These are phyloP conservation scores for Amauroascus verrucosus DNA, from an alignment of 2,329 filamentous ascomycete genomes.

Conservation along the genomic window DNA sequence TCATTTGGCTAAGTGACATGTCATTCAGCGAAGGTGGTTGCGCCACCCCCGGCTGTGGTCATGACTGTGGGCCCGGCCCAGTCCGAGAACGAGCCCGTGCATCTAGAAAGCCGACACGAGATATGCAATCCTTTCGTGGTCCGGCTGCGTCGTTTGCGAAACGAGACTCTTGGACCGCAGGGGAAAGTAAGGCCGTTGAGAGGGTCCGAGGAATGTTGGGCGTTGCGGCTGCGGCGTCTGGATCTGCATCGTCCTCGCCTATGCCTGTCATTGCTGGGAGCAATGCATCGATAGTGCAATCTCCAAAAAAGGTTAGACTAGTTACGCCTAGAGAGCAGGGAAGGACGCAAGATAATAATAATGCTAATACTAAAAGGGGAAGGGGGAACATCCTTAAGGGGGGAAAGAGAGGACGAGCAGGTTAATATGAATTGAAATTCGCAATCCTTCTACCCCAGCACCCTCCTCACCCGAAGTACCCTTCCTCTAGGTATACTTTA, in stretches of 20 bases:
- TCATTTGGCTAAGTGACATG: slow-evolving; percentile 44
- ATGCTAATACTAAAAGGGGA: neutral
- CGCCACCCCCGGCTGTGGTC: slow-evolving; percentile 49
- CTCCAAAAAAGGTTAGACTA: slow-evolving; percentile 37
- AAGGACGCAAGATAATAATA: neutral
- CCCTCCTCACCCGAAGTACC: no score
- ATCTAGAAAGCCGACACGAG: slow-evolving; percentile 22
- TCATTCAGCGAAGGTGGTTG: slow-evolving; percentile 45
- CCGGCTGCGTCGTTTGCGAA: slow-evolving; percentile 31
- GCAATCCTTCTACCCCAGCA: no score
- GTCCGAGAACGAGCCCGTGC: slow-evolving; percentile 35
- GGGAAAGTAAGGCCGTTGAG: slow-evolving; percentile 39
- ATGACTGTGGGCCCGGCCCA: slow-evolving; percentile 47
- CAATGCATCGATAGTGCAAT: slow-evolving; percentile 28
- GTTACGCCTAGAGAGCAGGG: slow-evolving; percentile 36
- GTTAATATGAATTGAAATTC: no score
- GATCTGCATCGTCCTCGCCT: slow-evolving; percentile 12
- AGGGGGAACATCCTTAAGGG: slow-evolving; percentile 5
- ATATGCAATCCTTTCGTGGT: slow-evolving; percentile 26
- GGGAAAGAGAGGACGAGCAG: neutral
- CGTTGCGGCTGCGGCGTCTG: slow-evolving; percentile 18
- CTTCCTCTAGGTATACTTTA: no score
- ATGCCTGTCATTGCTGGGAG: slow-evolving; percentile 18
- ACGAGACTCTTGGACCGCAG: slow-evolving; percentile 36
- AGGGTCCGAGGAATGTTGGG: slow-evolving; percentile 37